Base-by-base conservation (phyloP, 2,329 filamentous ascomycete species). In the Chaetoscypha palmicola region DNA sequence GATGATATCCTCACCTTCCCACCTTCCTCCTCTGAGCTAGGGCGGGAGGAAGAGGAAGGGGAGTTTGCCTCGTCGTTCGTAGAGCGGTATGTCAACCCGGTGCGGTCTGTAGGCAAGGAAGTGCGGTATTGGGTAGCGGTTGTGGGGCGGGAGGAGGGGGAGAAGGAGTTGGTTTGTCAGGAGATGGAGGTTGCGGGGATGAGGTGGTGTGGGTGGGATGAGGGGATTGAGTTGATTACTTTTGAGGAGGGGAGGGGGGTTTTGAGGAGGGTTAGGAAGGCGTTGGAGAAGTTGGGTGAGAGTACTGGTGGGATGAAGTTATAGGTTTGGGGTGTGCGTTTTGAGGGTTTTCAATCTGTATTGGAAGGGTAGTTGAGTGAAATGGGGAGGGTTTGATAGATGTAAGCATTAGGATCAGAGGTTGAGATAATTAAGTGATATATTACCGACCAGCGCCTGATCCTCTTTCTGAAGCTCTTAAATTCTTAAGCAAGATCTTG, bases 181-280 rank as follows among this genome's bases (percentile, higher is more conserved):
- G 19, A 31, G 26, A 10, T 5, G n/a, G 38, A 40, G 26, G 26
- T 40, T 12, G 26, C 7, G 28, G 11, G 17, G 10, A 19, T 19
- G 2, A 31, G 12, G 3, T 32, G 26, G 24, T 12, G 28, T 16
- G 26, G 38, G 16, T 28, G 24, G 24, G 24, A 28, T 28, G 24
- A 28, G 40, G 26, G 20, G 26, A 43, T 33, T 12, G 34, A 22
- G 35, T 38, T 20, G 21, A 38, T 38, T 38, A 38, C 20, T n/a
- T 38, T 3, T 38, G 35, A 22, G 20, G 19, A 38, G 23, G 37
- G 37, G 37, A 39, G 37, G 22, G 38, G 19, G 38, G 19, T 40
- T 16, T 40, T 40, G 23, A 28, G 37, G 23, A 7, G 24, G 24
- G 32, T 5, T 19, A 17, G 7, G 3, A 19, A 19, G 32, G 4